Evolutionary conservation across 2,329 filamentous ascomycete genomes (phyloP).

Genomic region (Arthroderma sp.): DNA sequence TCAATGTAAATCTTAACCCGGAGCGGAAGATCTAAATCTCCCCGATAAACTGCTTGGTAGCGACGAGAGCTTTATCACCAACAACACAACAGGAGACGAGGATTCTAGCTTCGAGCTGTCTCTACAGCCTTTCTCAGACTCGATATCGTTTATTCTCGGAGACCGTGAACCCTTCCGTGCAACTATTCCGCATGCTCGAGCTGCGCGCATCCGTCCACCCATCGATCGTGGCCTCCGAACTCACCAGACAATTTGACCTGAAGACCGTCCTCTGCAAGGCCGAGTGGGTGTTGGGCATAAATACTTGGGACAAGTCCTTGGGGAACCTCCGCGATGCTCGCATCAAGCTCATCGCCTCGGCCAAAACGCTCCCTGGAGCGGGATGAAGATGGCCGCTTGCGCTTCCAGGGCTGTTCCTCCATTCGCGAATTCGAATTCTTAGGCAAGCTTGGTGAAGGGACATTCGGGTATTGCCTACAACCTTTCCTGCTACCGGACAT

Average conservation of each 20-base stretch:
- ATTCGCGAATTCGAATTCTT: constrained; percentile 33
- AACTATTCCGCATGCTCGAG: not conserved
- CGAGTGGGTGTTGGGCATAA: not conserved
- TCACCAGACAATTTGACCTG: not conserved
- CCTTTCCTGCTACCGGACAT: not conserved
- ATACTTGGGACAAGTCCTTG: not conserved
- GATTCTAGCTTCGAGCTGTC: not conserved
- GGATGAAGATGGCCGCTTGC: constrained; percentile 37
- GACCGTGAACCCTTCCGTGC: not conserved
- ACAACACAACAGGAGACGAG: too few relatives aligned
- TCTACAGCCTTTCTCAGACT: not conserved
- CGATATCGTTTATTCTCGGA: not conserved
- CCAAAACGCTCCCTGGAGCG: constrained; percentile 34
- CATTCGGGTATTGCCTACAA: constrained; percentile 58
- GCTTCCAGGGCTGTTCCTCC: constrained; percentile 69
- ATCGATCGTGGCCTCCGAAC: not conserved
- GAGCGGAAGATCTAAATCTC: too few relatives aligned
- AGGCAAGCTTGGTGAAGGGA: constrained; percentile 71
- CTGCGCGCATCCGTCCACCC: not conserved
- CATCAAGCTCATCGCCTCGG: constrained; percentile 18
- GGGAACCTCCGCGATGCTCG: constrained; percentile 23
- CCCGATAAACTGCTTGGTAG: too few relatives aligned
- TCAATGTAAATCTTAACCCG: too few relatives aligned
- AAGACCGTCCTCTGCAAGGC: not conserved
- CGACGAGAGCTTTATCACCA: too few relatives aligned